Evolutionary conservation across 257 asterid genomes (phyloP), one percentile per base, ranked within the genome.

Genomic region (Fraxinus quadrangulata): DNA sequence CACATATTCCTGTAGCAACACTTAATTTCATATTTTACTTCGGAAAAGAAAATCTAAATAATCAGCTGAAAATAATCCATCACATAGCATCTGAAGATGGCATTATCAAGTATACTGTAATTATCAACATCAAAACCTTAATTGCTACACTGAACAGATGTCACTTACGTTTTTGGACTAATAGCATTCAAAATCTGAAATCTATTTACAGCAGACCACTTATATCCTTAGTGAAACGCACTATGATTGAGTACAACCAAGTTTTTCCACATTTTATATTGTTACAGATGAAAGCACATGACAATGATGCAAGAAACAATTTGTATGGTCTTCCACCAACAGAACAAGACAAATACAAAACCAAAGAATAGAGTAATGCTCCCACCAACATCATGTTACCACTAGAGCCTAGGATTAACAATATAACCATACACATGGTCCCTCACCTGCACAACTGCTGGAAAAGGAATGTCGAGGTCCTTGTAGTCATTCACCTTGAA

Each of bases 371-470:
- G 8, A 24, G 36, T n/a, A 67, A 28, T 6, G 54, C 70, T 33
- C 37, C 75, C 30, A 51, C 54, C 19, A 65, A 73, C 34, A 75
- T 40, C 80, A 79, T 36, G 51, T 67, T 45, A 67, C 83, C 71
- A 42, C 77, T 24, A 70, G 49, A 77, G 65, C 47, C 75, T 56
- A 56, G 66, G 73, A 6, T 70, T 71, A 71, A 70, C 28, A 77
- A 82, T 26, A 71, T 67, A 19, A 54, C 80, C 77, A 75, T 69
- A 67, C 68, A 51, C 45, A 63, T 59, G 73, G 73, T 71, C 78
- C 61, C 83, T 79, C 76, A 90, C 98, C 99, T 95, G 99, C 80
- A 91, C 85, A 67, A 95, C 89, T 30, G 95, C 97, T 67, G 99
- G 99, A 83, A 95, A 94, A 75, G 98, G 99, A 75, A 95, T 94